phyloP scores from a whole-genome alignment of 2,329 filamentous ascomycete genomes.

The Phaeoacremonium minimum region DNA sequence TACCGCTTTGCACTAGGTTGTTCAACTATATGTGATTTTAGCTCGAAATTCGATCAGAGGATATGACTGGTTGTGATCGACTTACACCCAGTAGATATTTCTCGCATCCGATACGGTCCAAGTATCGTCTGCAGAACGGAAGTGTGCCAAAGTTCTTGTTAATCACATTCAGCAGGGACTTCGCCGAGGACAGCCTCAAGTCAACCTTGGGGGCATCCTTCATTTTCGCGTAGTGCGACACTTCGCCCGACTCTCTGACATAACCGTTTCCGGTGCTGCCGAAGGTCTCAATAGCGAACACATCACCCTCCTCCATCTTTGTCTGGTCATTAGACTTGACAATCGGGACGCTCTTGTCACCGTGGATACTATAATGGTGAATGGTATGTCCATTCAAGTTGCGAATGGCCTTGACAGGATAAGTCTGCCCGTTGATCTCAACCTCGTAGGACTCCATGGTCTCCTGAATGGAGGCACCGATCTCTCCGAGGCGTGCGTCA shows the following conservation, averaged over 20 bases:
- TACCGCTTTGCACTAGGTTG: slow-evolving; percentile 74
- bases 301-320: slow-evolving; percentile 97
- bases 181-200: slow-evolving; percentile 75
- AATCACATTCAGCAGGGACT: slow-evolving; percentile 80
- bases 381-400: slow-evolving; percentile 91
- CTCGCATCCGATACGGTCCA: slow-evolving; percentile 89
- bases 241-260: slow-evolving; percentile 83
- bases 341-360: slow-evolving; percentile 89
- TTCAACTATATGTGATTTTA: slow-evolving; percentile 59
- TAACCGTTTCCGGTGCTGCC: slow-evolving; percentile 89
- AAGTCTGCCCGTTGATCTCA: slow-evolving; percentile 72
- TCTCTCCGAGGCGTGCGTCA: slow-evolving; percentile 82
- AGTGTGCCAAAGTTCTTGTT: slow-evolving; percentile 95
- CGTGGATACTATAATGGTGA: slow-evolving; percentile 83
- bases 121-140: slow-evolving; percentile 84
- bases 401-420: slow-evolving; percentile 79
- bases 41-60: slow-evolving; percentile 15
- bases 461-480: slow-evolving; percentile 81
- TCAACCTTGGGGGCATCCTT: slow-evolving; percentile 71
- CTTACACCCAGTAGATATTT: slow-evolving; percentile 87
- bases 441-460: slow-evolving; percentile 92
- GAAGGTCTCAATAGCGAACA: slow-evolving; percentile 95
- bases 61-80: slow-evolving; percentile 5
- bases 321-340: slow-evolving; percentile 84
- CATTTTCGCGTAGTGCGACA: slow-evolving; percentile 80